Percentiles rank a stretch among this genome's conserved stretches.
Evolutionary conservation across 495 filamentous ascomycete genomes (phyloP).

Genomic region (Rusavskia elegans): DNA sequence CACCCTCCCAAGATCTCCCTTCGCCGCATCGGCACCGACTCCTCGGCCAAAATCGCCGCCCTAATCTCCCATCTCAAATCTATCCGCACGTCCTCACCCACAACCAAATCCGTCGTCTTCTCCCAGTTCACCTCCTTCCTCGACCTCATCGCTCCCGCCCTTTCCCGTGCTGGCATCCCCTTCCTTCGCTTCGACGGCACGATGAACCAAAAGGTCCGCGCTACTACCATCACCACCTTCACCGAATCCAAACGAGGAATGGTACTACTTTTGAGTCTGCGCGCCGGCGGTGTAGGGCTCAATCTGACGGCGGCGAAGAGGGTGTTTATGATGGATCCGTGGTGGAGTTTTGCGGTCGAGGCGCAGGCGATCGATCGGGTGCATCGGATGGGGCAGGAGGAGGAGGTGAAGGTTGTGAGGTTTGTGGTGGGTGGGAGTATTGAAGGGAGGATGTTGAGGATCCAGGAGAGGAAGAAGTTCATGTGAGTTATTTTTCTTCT

Average conservation of each 20-base stretch:
- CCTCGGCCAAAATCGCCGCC: slow-evolving; percentile 75
- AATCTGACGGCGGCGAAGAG: slow-evolving; percentile 78
- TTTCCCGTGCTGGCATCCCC: slow-evolving; percentile 52
- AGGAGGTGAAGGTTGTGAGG: slow-evolving; percentile 67
- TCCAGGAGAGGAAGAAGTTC: slow-evolving; percentile 93
- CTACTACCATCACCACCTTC: slow-evolving; percentile 61
- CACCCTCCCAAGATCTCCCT: slow-evolving; percentile 40
- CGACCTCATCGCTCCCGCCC: slow-evolving; percentile 68
- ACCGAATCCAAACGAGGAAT: slow-evolving; percentile 15
- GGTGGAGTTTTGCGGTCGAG: slow-evolving; percentile 97
- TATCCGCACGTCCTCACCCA: slow-evolving; percentile 40
- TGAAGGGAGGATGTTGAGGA: slow-evolving; percentile 82
- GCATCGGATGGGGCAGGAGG: slow-evolving; percentile 92
- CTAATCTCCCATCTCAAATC: slow-evolving; percentile 58
- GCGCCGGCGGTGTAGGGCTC: slow-evolving; percentile 84
- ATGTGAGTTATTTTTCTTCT: slow-evolving; percentile 41
- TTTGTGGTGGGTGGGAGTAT: slow-evolving; percentile 86
- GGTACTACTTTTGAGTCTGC: slow-evolving; percentile 69
- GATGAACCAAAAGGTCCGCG: slow-evolving; percentile 72
- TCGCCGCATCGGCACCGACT: slow-evolving; percentile 59
- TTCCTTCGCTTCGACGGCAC: slow-evolving; percentile 82
- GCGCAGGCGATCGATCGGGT: slow-evolving; percentile 96
- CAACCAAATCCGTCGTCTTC: slow-evolving; percentile 84
- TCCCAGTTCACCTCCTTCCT: slow-evolving; percentile 96
- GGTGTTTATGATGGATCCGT: slow-evolving; percentile 98